These are phyloP conservation scores for Cyberlindnera sargentensis DNA, from an alignment of 805 yeast genomes.

Conservation along the genomic window DNA sequence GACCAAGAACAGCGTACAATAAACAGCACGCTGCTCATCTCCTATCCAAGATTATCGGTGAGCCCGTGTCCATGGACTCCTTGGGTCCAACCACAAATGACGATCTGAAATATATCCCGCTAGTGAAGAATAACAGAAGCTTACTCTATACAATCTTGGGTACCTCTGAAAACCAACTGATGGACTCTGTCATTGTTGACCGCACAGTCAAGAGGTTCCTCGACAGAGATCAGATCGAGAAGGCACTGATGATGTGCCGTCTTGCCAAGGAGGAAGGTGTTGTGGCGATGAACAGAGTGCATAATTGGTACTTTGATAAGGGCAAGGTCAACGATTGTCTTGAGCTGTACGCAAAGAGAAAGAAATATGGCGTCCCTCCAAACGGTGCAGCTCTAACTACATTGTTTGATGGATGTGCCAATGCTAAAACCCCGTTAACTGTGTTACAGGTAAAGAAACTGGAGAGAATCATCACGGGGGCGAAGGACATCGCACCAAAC, in stretches of 20 bases:
- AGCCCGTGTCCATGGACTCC: conserved; percentile 17
- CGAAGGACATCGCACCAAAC: conserved; percentile 24
- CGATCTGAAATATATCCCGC: conserved; percentile 26
- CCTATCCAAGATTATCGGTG: conserved; percentile 14
- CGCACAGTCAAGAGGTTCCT: conserved; percentile 46
- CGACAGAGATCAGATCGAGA: conserved; percentile 37
- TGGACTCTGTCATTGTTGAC: conserved; percentile 51
- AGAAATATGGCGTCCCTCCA: conserved; percentile 52
- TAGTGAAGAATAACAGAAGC: conserved; percentile 31
- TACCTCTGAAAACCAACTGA: conserved; percentile 46
- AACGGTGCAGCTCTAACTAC: conserved; percentile 44
- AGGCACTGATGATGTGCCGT: conserved; percentile 47
- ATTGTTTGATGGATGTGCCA: conserved; percentile 38
- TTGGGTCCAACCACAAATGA: conserved; percentile 31
- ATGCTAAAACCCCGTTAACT: conserved; percentile 22
- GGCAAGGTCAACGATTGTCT: conserved; percentile 42
- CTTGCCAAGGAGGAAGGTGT: conserved; percentile 42
- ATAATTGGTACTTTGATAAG: conserved; percentile 39
- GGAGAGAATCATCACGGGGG: conserved; percentile 25
- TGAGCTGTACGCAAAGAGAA: conserved; percentile 44
- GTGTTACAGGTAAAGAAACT: conserved; percentile 29
- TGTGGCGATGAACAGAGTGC: conserved; percentile 58
- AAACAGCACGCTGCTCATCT: conserved; percentile 22
- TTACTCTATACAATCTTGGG: conserved; percentile 52
- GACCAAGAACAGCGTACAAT: conserved; percentile 9